Evolutionary conservation across 164 flowering plant species (phyloP).

Genomic region (Aristolochia californica): DNA sequence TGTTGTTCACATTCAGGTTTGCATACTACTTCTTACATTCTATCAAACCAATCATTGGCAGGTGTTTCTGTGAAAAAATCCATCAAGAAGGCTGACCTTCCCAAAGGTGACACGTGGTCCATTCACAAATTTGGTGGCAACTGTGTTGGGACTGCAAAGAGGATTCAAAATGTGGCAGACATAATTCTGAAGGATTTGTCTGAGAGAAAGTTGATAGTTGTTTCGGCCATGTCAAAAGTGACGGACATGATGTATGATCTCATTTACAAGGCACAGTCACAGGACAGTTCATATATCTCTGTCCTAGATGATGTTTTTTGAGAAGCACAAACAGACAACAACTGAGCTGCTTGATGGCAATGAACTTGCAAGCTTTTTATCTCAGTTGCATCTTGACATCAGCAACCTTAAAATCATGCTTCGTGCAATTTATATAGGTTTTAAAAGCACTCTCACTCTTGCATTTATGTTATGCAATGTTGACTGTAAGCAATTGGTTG

Average conservation of each 20-base stretch:
- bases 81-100: conserved; percentile 31
- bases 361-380: conserved; percentile 55
- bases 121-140: conserved; percentile 99
- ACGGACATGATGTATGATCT: conserved; percentile 97
- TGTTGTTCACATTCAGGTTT: too few species aligned
- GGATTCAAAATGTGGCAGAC: conserved; percentile 79
- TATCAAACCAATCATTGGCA: conserved; percentile 4
- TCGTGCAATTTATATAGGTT: conserved; percentile 93
- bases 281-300: conserved; percentile 66
- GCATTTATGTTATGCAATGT: neutral
- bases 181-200: conserved; percentile 58
- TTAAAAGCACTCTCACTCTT: neutral
- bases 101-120: conserved; percentile 78
- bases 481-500: neutral
- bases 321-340: conserved; percentile 72
- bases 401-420: conserved; percentile 85
- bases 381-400: conserved; percentile 60
- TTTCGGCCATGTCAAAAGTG: conserved; percentile 96
- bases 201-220: conserved; percentile 81
- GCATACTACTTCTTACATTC: too few species aligned
- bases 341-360: conserved; percentile 71
- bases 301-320: conserved; percentile 72
- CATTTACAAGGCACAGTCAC: conserved; percentile 68
- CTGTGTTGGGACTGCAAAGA: conserved; percentile 74
- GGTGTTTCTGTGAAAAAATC: conserved; percentile 35